Conservation (phyloP, 768 basidiomycete species). For the Leccinellum luteum region DNA sequence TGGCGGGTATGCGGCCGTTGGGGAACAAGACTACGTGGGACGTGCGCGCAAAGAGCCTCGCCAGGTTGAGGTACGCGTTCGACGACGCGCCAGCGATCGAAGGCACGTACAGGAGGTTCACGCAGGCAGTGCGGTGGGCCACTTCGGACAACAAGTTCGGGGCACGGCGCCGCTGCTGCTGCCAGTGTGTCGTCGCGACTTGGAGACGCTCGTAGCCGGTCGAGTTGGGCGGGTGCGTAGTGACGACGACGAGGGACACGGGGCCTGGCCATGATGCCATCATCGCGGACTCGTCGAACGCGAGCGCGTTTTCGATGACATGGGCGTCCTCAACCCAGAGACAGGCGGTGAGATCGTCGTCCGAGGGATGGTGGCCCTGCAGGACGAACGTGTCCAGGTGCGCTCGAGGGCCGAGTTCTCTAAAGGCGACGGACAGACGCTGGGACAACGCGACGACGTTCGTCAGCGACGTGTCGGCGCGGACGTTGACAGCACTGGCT, state of each 20-base stretch:
- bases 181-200: too few relatives aligned
- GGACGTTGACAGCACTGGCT: background rate
- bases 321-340: conserved; percentile 43
- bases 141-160: too few relatives aligned
- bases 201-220: conserved; percentile 18
- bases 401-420: conserved; percentile 23
- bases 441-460: conserved; percentile 29
- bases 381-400: conserved; percentile 39
- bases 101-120: conserved; percentile 49
- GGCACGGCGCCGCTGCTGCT: too few relatives aligned
- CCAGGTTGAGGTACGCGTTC: conserved; percentile 60
- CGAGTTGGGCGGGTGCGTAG: conserved; percentile 30
- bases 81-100: conserved; percentile 37
- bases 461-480: conserved; percentile 14
- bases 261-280: conserved; percentile 48
- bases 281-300: conserved; percentile 30
- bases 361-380: conserved; percentile 9
- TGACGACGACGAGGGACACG: conserved; percentile 48
- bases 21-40: conserved; percentile 52
- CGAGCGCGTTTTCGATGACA: conserved; percentile 33
- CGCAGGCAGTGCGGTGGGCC: too few relatives aligned
- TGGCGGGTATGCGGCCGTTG: conserved; percentile 31
- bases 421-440: conserved; percentile 36
- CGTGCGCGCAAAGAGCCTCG: conserved; percentile 55
- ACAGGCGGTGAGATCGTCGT: conserved; percentile 42